phyloP scores from a whole-genome alignment of 805 yeast species.

The Nakazawaea peltata region DNA sequence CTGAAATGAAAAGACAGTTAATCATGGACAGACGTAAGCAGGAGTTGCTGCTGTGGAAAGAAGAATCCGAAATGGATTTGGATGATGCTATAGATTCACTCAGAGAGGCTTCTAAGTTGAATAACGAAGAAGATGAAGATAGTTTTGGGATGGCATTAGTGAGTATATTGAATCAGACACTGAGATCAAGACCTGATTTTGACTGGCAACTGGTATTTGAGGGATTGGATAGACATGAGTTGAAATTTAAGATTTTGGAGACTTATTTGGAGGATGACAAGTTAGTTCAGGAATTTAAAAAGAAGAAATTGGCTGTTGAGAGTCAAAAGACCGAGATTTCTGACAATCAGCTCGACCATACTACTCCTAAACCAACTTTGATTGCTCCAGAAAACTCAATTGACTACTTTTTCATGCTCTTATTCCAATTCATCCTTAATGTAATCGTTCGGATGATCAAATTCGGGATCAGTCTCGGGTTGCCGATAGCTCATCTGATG shows the following conservation, averaged over 20 bases:
- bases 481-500: conserved; percentile 2
- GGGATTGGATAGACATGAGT: conserved; percentile 10
- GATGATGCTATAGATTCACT: too few relatives aligned
- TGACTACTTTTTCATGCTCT: not conserved
- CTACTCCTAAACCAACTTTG: too few relatives aligned
- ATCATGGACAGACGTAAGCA: too few relatives aligned
- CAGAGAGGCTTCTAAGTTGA: too few relatives aligned
- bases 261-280: conserved; percentile 14
- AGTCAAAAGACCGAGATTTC: too few relatives aligned
- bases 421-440: conserved; percentile 3
- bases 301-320: too few relatives aligned
- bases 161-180: conserved; percentile 1
- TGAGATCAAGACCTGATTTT: not conserved
- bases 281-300: conserved; percentile 11
- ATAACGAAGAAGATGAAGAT: conserved; percentile 7
- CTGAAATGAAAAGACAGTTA: too few relatives aligned
- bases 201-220: conserved; percentile 7
- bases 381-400: not conserved
- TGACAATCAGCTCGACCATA: too few relatives aligned
- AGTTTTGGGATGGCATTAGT: too few relatives aligned
- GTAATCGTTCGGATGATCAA: not conserved
- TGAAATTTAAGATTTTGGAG: conserved; percentile 14
- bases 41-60: too few relatives aligned
- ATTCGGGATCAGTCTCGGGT: not conserved
- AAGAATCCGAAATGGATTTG: too few relatives aligned